Percentiles rank a stretch among this genome's conserved stretches.
Conservation (phyloP, 768 basidiomycete species). For the Mycena pura region DNA sequence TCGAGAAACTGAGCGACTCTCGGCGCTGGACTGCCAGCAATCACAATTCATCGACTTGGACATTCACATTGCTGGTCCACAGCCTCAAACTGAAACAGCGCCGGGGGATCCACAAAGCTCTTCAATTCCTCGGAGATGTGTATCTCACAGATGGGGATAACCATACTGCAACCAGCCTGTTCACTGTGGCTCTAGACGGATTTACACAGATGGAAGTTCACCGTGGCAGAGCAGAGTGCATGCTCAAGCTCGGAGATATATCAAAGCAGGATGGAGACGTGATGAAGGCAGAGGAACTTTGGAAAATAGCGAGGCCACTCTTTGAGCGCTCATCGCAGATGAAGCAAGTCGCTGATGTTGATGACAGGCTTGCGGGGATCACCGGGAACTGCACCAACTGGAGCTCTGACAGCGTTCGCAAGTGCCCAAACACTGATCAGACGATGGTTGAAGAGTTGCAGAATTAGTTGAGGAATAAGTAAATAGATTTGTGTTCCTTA, state of each 20-base stretch:
- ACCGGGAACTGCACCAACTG: no score
- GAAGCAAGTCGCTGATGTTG: background rate
- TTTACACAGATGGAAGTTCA: background rate
- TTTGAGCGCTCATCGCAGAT: background rate
- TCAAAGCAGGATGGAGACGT: background rate
- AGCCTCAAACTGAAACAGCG: background rate
- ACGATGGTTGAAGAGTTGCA: no score
- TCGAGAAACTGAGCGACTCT: background rate
- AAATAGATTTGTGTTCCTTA: no score
- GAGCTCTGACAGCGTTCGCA: no score
- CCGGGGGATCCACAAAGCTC: background rate
- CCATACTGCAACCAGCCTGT: background rate
- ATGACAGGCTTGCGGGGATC: background rate
- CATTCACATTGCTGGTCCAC: background rate
- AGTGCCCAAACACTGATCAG: no score
- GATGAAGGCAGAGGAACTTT: background rate
- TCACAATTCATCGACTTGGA: background rate
- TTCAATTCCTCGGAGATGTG: slow-evolving; percentile 1
- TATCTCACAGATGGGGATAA: background rate
- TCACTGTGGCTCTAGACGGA: background rate
- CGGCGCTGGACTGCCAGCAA: background rate
- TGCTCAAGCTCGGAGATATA: background rate
- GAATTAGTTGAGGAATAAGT: no score
- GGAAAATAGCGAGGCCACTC: background rate
- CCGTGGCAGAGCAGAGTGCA: background rate